These are phyloP conservation scores for Apiotrichum brassicae DNA, from an alignment of 1,284 basidiomycete species.

Conservation along the genomic window DNA sequence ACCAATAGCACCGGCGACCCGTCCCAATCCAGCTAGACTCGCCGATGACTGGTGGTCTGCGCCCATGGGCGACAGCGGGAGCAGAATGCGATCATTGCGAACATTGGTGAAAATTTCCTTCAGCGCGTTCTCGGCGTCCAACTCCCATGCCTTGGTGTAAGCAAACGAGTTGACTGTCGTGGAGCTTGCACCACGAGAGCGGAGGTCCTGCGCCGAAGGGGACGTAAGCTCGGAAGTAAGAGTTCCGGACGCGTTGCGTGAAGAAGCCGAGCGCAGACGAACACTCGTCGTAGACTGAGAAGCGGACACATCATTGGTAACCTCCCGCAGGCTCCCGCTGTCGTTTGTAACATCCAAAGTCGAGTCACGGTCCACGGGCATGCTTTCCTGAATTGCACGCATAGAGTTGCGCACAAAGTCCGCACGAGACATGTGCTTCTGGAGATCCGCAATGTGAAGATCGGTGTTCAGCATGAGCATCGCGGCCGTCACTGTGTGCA, in stretches of 20 bases:
- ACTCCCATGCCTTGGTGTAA: slow-evolving; percentile 58
- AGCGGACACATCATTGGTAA: slow-evolving; percentile 21
- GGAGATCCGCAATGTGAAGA: slow-evolving; percentile 86
- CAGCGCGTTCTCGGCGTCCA: slow-evolving; percentile 73
- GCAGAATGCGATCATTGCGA: slow-evolving; percentile 82
- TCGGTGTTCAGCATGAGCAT: slow-evolving; percentile 94
- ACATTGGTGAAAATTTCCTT: slow-evolving; percentile 94
- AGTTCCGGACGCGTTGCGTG: slow-evolving; percentile 27
- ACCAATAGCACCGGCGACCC: slow-evolving; percentile 47
- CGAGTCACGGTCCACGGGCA: slow-evolving; percentile 44
- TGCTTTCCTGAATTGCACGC: slow-evolving; percentile 58
- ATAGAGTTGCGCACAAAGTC: slow-evolving; percentile 94
- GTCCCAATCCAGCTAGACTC: slow-evolving; percentile 14
- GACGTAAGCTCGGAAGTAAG: slow-evolving; percentile 17
- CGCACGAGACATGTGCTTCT: slow-evolving; percentile 80
- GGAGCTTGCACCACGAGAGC: slow-evolving; percentile 23
- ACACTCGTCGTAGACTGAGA: slow-evolving; percentile 18
- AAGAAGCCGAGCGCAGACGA: slow-evolving; percentile 15
- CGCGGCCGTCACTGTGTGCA: slow-evolving; percentile 89
- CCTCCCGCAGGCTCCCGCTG: slow-evolving; percentile 48
- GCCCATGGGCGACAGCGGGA: slow-evolving; percentile 55
- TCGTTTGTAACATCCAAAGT: slow-evolving; percentile 66
- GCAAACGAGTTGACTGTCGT: slow-evolving; percentile 33
- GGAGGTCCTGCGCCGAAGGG: slow-evolving; percentile 18
- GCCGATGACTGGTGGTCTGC: slow-evolving; percentile 26